Percentiles rank a stretch among this genome's conserved stretches.
These are phyloP conservation scores for Neolentinus lepideus DNA, from an alignment of 1,284 basidiomycete genomes.

Conservation along the genomic window DNA sequence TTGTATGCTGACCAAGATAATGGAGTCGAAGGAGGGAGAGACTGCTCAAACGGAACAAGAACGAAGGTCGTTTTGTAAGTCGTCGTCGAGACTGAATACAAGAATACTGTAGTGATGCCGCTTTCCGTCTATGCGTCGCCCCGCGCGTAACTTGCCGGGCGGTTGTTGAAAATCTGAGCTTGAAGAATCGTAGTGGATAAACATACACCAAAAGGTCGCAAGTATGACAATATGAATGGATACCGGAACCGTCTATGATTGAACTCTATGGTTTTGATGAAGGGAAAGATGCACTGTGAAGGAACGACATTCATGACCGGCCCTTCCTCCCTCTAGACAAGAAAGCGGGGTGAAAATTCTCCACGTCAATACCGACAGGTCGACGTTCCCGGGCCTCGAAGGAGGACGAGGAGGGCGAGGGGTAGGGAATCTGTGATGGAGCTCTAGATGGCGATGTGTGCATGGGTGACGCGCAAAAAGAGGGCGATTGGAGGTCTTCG, in stretches of 20 bases:
- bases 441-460: not conserved
- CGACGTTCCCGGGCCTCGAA: not conserved
- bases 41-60: not conserved
- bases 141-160: not conserved
- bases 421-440: not conserved
- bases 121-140: not conserved
- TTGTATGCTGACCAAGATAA: not conserved
- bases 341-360: not conserved
- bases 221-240: not conserved
- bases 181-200: not conserved
- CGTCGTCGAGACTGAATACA: not conserved
- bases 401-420: not conserved
- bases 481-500: not conserved
- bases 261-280: not conserved
- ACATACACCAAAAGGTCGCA: not conserved
- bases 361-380: not conserved
- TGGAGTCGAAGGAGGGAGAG: not conserved
- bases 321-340: constrained; percentile 1
- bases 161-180: not conserved
- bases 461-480: not conserved
- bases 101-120: not conserved
- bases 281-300: not conserved
- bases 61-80: not conserved
- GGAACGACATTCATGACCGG: not conserved
- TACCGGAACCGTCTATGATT: not conserved